Conservation (phyloP, 805 yeast genomes). For the Saturnispora mendoncae region DNA sequence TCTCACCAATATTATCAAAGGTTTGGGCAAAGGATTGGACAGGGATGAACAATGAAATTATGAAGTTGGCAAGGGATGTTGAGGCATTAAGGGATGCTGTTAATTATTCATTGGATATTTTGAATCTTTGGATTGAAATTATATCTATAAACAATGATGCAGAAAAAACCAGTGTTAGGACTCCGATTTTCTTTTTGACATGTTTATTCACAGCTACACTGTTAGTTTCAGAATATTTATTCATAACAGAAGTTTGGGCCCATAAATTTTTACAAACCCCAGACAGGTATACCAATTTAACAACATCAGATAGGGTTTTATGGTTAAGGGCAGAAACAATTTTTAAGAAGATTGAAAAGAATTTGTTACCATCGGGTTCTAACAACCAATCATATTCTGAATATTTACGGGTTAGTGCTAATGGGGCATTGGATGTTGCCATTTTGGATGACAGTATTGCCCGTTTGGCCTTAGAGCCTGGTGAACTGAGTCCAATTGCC, state of each 20-base stretch:
- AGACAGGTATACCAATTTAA: constrained; percentile 16
- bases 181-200: constrained; percentile 69
- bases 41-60: constrained; percentile 48
- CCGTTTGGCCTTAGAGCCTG: constrained; percentile 38
- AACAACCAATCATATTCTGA: constrained; percentile 50
- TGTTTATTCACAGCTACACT: constrained; percentile 58
- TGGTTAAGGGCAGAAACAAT: constrained; percentile 59
- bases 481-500: constrained; percentile 36
- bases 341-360: constrained; percentile 51
- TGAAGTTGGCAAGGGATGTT: constrained; percentile 40
- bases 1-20: constrained; percentile 51
- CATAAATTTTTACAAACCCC: constrained; percentile 26
- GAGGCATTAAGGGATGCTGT: constrained; percentile 61
- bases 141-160: constrained; percentile 59
- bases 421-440: constrained; percentile 49
- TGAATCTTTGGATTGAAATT: constrained; percentile 64
- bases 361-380: constrained; percentile 43
- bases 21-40: constrained; percentile 64
- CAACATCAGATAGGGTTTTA: constrained; percentile 43
- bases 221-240: constrained; percentile 54
- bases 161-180: constrained; percentile 56
- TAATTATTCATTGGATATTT: constrained; percentile 45
- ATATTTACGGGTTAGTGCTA: constrained; percentile 47
- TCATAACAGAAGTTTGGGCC: constrained; percentile 48
- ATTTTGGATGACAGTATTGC: constrained; percentile 42